Evolutionary conservation across 768 basidiomycete species (phyloP), one percentile per base, ranked within the genome.

Genomic region (Sistotremastrum suecicum): DNA sequence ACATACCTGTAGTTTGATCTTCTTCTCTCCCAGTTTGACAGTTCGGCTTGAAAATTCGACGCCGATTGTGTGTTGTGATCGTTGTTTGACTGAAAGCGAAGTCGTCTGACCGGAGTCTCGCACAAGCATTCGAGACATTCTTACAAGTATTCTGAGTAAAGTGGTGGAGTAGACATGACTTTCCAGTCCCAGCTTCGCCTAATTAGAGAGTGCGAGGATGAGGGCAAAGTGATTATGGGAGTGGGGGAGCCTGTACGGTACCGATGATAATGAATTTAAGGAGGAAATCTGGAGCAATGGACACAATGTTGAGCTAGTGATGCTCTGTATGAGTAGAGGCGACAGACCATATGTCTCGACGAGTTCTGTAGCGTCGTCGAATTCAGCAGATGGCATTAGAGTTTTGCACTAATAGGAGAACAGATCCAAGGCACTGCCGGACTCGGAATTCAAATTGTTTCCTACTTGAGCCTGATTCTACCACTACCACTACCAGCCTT

Each of bases 231-330:
- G 12, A 43, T 7, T 5, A 35, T n/a, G 29, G 29, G 44, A 47
- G 34, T 47, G 42, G 12, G 41, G 40, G 40, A 41, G 43, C 28
- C 42, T 43, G 34, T 12, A 37, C 36, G 51, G 48, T 53, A 88
- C 94, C 94, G 56, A 97, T 89, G 54, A 98, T 77, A 59, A 97
- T 95, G 65, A 91, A 90, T 68, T 99, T 99, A 80, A 97, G 89
- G 53, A 99, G 76, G 63, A 95, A 98, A 66, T 99, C 95, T 95
- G 63, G 39, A 47, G 39, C 39, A 53, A 51, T 57, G 53, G 53
- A 44, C 49, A 48, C 43, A 47, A 42, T 47, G 34, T 29, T 34
- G 11, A 42, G 34, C 20, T 36, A 34, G 10, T 12, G 29, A 39
- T 7, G 32, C 44, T 30, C 43, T 32, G 37, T 12, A 32, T 28